Conservation (phyloP, 2,329 filamentous ascomycete genomes). For the Pseudocercospora vitis region DNA sequence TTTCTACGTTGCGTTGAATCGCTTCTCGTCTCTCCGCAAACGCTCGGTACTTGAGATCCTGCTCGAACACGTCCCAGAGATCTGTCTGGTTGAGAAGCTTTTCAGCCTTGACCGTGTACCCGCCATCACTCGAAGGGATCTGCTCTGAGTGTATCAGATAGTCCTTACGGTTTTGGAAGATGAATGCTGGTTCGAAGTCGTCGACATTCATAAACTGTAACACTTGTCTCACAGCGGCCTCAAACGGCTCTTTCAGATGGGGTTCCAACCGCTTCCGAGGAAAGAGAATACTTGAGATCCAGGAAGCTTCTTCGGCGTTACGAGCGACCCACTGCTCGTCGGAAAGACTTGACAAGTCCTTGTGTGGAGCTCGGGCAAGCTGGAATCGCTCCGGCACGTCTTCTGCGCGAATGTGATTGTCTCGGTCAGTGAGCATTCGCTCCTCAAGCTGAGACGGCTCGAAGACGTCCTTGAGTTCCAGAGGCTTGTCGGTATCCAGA, state of each 20-base stretch:
- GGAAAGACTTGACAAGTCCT: conserved; percentile 69
- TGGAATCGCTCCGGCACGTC: conserved; percentile 96
- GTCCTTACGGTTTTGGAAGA: conserved; percentile 97
- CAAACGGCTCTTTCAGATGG: conserved; percentile 78
- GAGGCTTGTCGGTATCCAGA: conserved; percentile 73
- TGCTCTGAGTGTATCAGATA: conserved; percentile 90
- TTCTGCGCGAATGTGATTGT: conserved; percentile 82
- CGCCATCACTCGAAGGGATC: conserved; percentile 64
- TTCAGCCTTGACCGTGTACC: conserved; percentile 74
- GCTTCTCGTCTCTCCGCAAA: conserved; percentile 88
- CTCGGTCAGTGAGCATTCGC: conserved; percentile 91
- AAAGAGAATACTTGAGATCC: conserved; percentile 89
- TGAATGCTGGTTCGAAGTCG: conserved; percentile 93
- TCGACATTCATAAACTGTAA: conserved; percentile 94
- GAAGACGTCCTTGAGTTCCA: conserved; percentile 96
- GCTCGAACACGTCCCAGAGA: conserved; percentile 90
- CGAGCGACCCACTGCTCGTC: conserved; percentile 66
- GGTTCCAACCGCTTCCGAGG: conserved; percentile 72
- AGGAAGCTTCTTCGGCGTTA: conserved; percentile 79
- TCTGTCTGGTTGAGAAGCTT: conserved; percentile 91
- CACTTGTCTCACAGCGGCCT: conserved; percentile 84
- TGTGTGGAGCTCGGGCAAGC: conserved; percentile 84
- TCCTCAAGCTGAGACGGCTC: conserved; percentile 93
- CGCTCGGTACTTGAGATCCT: conserved; percentile 92
- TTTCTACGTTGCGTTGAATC: conserved; percentile 75